Evolutionary conservation across 805 yeast species (phyloP), one percentile per base, ranked within the genome.

Genomic region (Yarrowia divulgata): DNA sequence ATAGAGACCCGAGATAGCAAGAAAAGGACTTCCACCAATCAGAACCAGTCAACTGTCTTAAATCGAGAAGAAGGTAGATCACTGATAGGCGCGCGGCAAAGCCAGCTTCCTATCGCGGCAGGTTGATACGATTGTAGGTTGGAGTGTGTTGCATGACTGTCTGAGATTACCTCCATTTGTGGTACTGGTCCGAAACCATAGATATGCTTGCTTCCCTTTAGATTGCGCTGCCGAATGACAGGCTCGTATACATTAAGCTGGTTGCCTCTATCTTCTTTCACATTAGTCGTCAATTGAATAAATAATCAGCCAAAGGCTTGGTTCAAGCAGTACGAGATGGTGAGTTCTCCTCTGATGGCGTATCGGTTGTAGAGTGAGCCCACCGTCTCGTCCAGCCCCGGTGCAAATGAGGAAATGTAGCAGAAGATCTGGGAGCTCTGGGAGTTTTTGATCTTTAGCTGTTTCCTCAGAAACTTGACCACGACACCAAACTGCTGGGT

Each of bases 401-500:
- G 83, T 29, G 83, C 78, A 73, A 81, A 81, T 8, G 81, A 73
- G 12, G 78, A 73, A 32, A 81, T 72, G 69, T 81, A 81, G 69
- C 82, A 79, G 63, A 85, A 77, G 35, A 80, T 71, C 48, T 62
- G 67, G n/a, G 67, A 62, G 48, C 80, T 71, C n/a, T 49, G 57
- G 16, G 57, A 48, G 49, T 80, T 71, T 12, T 72, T 70, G 48
- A 73, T 71, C 45, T 74, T 73, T 40, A 80, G 74, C 71, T 81
- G 81, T 69, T 80, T 79, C 23, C 80, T 75, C 40, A 86, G 73
- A 70, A 82, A 86, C 70, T 77, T 78, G 39, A 79, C 79, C 39
- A 86, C 76, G 2, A 84, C 82, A 4, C 83, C 78, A 49, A 86
- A 80, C n/a, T 80, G 77, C 73, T 83, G 86, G 29, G 79, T 74